Percentiles rank a stretch among this genome's conserved stretches.
phyloP scores from a whole-genome alignment of 192 early-diverging fungal genomes.

The Coemansia sp. region DNA sequence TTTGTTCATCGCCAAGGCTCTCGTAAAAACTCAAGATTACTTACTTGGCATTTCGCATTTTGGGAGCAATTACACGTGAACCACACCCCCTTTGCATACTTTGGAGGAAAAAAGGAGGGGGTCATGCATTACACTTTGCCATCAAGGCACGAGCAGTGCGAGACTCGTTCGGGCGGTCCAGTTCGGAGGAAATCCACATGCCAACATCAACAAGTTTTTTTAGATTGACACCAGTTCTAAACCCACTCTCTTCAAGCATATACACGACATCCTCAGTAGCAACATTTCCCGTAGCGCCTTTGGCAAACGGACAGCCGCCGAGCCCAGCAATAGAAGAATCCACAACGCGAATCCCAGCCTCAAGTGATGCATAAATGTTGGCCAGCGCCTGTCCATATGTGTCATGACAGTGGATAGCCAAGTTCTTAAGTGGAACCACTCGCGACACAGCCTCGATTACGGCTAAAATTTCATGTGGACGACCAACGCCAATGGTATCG shows the following conservation, averaged over 20 bases:
- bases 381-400: conserved; percentile 96
- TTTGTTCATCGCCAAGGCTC: no score
- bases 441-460: conserved; percentile 71
- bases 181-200: conserved; percentile 81
- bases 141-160: conserved; percentile 44
- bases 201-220: conserved; percentile 70
- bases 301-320: conserved; percentile 95
- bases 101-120: neutral
- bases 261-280: conserved; percentile 96
- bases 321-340: conserved; percentile 92
- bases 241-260: conserved; percentile 82
- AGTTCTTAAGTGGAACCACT: conserved; percentile 68
- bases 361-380: conserved; percentile 81
- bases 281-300: conserved; percentile 95
- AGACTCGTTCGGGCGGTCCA: conserved; percentile 67
- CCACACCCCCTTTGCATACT: neutral
- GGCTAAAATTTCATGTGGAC: conserved; percentile 61
- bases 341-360: conserved; percentile 86
- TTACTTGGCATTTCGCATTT: neutral
- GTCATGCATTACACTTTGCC: conserved; percentile 19
- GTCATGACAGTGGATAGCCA: conserved; percentile 96
- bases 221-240: conserved; percentile 79
- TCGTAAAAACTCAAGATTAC: no score
- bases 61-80: conserved; percentile 6
- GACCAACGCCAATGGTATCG: conserved; percentile 94